Evolutionary conservation across 2,329 filamentous ascomycete species (phyloP).

Genomic region (Ceratocystis harringtonii): DNA sequence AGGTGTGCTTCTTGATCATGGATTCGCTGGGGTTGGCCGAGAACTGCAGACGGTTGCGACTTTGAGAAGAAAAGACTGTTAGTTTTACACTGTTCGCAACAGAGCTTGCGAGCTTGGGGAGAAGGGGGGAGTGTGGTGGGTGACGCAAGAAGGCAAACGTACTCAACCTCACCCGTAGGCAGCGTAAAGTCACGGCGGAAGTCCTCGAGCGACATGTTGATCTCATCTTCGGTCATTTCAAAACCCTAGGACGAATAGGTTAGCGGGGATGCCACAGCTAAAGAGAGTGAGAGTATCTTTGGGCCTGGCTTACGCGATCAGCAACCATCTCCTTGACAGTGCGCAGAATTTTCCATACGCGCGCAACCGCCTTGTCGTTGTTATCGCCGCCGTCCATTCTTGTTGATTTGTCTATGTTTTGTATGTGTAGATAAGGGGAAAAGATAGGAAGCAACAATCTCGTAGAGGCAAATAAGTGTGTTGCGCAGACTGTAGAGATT

Average conservation of each 20-base stretch:
- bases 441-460: not conserved
- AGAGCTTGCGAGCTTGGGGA: not conserved
- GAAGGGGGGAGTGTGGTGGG: slow-evolving; percentile 2
- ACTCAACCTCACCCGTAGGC: slow-evolving; percentile 62
- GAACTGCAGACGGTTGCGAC: slow-evolving; percentile 73
- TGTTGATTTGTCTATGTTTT: slow-evolving; percentile 5
- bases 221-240: slow-evolving; percentile 76
- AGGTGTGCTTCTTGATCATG: slow-evolving; percentile 64
- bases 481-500: too few species aligned
- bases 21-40: slow-evolving; percentile 67
- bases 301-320: slow-evolving; percentile 58
- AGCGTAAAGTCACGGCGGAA: slow-evolving; percentile 62
- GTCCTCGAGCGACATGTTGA: slow-evolving; percentile 68
- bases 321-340: slow-evolving; percentile 91
- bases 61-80: slow-evolving; percentile 26
- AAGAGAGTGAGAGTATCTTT: slow-evolving; percentile 39
- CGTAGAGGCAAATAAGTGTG: not conserved
- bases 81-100: not conserved
- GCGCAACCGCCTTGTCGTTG: slow-evolving; percentile 35
- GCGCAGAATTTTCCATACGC: slow-evolving; percentile 85
- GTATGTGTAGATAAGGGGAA: not conserved
- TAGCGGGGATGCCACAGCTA: slow-evolving; percentile 83
- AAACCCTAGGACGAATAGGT: slow-evolving; percentile 84
- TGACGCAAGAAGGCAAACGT: slow-evolving; percentile 27
- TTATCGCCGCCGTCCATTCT: slow-evolving; percentile 31